phyloP scores from a whole-genome alignment of 2,329 filamentous ascomycete species.

The Colletotrichum agaves region DNA sequence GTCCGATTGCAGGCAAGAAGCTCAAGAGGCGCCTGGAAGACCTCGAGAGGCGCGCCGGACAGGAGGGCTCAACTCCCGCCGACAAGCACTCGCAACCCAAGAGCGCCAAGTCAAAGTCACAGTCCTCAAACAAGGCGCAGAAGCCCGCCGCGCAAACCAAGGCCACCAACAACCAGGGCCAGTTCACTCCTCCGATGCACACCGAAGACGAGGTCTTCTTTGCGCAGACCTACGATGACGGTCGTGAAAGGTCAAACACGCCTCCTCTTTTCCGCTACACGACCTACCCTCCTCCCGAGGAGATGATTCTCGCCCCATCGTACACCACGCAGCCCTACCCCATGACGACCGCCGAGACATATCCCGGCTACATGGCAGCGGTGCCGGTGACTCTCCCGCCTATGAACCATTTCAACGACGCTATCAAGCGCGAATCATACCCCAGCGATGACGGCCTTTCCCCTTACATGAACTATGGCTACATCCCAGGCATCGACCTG shows the following conservation, averaged over 20 bases:
- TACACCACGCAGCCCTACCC: conserved; percentile 63
- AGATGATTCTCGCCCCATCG: conserved; percentile 70
- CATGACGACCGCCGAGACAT: conserved; percentile 62
- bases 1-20: conserved; percentile 76
- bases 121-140: conserved; percentile 43
- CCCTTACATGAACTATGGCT: conserved; percentile 75
- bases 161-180: conserved; percentile 57
- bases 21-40: conserved; percentile 90
- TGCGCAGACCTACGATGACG: conserved; percentile 63
- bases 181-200: conserved; percentile 71
- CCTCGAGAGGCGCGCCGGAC: conserved; percentile 80
- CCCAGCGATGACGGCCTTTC: conserved; percentile 69
- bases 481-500: conserved; percentile 73
- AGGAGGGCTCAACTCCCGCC: conserved; percentile 53
- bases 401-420: conserved; percentile 71
- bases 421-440: conserved; percentile 74
- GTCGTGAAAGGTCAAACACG: conserved; percentile 75
- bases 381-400: conserved; percentile 71
- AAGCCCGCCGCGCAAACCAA: conserved; percentile 50
- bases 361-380: conserved; percentile 67
- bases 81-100: conserved; percentile 51
- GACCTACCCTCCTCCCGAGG: conserved; percentile 74
- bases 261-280: conserved; percentile 77
- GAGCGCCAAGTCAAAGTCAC: conserved; percentile 54
- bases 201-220: conserved; percentile 75